These are phyloP conservation scores for Penicillium goetzii DNA, from an alignment of 495 filamentous ascomycete species.

Conservation along the genomic window DNA sequence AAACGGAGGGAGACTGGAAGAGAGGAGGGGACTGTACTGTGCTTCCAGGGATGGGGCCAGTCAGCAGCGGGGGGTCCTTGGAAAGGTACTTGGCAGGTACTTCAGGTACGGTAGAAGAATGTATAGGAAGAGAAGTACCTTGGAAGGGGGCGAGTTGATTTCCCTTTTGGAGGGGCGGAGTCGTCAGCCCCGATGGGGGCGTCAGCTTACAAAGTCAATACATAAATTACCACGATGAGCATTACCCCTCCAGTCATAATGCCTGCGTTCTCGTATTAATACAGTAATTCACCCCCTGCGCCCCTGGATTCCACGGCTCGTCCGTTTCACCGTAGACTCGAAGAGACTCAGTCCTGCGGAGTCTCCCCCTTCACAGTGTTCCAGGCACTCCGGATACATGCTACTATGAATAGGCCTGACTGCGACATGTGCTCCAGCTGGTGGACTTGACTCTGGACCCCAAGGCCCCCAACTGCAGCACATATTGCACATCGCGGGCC, in stretches of 20 bases:
- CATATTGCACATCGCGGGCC: not conserved
- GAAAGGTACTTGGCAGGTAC: not conserved
- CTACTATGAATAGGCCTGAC: slow-evolving; percentile 7
- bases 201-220: not conserved
- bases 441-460: not conserved
- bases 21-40: not conserved
- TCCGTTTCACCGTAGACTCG: not conserved
- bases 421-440: not conserved
- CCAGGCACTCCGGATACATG: not conserved
- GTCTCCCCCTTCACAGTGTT: not conserved
- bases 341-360: not conserved
- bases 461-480: not conserved
- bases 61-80: too few relatives aligned
- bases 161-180: slow-evolving; percentile 8
- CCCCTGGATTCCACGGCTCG: slow-evolving; percentile 33
- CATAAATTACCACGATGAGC: not conserved
- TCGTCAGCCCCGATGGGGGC: slow-evolving; percentile 7
- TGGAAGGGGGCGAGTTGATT: not conserved
- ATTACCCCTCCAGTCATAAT: slow-evolving; percentile 1
- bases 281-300: slow-evolving; percentile 20
- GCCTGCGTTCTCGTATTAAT: not conserved
- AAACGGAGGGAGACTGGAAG: slow-evolving; percentile 6
- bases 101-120: not conserved
- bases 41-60: slow-evolving; percentile 4
- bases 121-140: not conserved